phyloP scores from a whole-genome alignment of 1,284 basidiomycete species.

The Cutaneotrichosporon arboriforme region DNA sequence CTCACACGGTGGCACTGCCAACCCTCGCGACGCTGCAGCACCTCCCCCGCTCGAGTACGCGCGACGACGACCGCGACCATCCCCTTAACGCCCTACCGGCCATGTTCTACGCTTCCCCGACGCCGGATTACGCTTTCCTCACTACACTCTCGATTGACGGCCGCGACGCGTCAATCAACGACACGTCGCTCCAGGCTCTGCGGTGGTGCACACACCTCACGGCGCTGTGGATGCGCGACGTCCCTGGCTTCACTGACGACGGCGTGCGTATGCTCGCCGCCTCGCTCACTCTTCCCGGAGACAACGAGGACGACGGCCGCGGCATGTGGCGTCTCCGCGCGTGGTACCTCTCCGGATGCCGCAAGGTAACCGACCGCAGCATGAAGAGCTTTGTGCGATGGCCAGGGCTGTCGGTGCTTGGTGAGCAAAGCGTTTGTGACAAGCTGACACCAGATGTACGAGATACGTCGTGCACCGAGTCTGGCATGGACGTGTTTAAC shows the following conservation, averaged over 20 bases:
- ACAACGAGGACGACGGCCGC: constrained; percentile 6
- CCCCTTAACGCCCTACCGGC: constrained; percentile 29
- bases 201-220: constrained; percentile 34
- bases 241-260: constrained; percentile 25
- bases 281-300: constrained; percentile 14
- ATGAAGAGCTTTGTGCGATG: constrained; percentile 32
- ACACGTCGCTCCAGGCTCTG: constrained; percentile 24
- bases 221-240: constrained; percentile 30
- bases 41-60: constrained; percentile 17
- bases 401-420: constrained; percentile 36
- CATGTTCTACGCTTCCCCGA: constrained; percentile 16
- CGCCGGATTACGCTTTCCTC: constrained; percentile 17
- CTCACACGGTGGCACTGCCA: constrained; percentile 26
- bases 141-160: constrained; percentile 35
- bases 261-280: constrained; percentile 29
- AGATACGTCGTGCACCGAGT: constrained; percentile 33
- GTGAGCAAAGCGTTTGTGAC: constrained; percentile 16
- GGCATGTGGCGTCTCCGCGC: constrained; percentile 30
- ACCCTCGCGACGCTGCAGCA: constrained; percentile 13
- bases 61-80: constrained; percentile 19
- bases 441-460: constrained; percentile 27
- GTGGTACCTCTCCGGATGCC: constrained; percentile 25
- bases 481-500: constrained; percentile 29
- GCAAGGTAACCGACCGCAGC: constrained; percentile 24
- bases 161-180: constrained; percentile 22